Evolutionary conservation across 352 stramenopile genomes (phyloP).

Genomic region (Pythium sukuiense): DNA sequence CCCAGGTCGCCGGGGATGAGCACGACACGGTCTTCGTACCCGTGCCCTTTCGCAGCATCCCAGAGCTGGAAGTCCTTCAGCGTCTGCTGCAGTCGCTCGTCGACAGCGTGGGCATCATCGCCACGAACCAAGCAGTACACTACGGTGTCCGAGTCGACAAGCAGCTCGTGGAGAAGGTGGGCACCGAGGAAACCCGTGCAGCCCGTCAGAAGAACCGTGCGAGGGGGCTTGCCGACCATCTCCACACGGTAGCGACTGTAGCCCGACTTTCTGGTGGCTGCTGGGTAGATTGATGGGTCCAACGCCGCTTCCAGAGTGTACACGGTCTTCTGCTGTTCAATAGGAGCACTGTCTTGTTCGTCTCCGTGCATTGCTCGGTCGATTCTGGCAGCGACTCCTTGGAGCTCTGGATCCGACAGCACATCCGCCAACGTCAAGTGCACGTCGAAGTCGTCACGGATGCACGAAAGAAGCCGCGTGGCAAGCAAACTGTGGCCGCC

Average conservation of each 20-base stretch:
- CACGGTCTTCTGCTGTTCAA: conserved; percentile 35
- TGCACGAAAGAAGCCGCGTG: conserved; percentile 68
- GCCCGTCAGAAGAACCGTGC: conserved; percentile 87
- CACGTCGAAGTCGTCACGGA: conserved; percentile 61
- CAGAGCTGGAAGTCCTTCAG: conserved; percentile 59
- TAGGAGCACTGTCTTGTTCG: neutral
- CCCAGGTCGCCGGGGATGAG: conserved; percentile 74
- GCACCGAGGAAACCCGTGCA: conserved; percentile 90
- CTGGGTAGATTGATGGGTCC: conserved; percentile 72
- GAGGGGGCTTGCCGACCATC: conserved; percentile 69
- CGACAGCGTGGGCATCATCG: conserved; percentile 40
- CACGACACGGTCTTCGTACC: conserved; percentile 74
- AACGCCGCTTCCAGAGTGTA: conserved; percentile 65
- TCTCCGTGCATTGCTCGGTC: conserved; percentile 29
- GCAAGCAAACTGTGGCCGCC: conserved; percentile 80
- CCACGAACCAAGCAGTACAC: conserved; percentile 87
- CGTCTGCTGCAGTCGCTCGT: conserved; percentile 54
- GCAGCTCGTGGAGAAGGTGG: conserved; percentile 81
- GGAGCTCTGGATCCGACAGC: conserved; percentile 55
- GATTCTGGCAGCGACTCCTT: conserved; percentile 56
- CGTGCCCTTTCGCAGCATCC: conserved; percentile 46
- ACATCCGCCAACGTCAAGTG: conserved; percentile 80
- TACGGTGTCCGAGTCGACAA: conserved; percentile 64
- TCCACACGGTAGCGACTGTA: conserved; percentile 83
- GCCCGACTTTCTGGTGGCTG: conserved; percentile 63